Evolutionary conservation across 2,329 filamentous ascomycete genomes (phyloP).

Genomic region (Penicillium sp.): DNA sequence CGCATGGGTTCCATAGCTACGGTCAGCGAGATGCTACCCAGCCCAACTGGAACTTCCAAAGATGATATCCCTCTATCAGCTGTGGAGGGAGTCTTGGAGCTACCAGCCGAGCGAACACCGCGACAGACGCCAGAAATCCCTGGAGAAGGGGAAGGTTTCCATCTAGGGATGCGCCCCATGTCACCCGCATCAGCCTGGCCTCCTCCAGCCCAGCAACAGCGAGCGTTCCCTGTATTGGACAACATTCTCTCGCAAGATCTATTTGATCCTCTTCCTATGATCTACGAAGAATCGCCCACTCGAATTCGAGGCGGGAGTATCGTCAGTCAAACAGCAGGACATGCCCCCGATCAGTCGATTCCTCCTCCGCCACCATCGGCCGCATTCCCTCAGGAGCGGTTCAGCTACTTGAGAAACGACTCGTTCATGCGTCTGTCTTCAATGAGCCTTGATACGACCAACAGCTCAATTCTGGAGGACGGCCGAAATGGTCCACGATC

Average conservation of each 20-base stretch:
- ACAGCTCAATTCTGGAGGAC: slow-evolving; percentile 48
- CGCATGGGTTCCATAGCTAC: slow-evolving; percentile 42
- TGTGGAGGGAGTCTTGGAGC: slow-evolving; percentile 42
- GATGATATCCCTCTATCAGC: slow-evolving; percentile 43
- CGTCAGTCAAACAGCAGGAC: slow-evolving; percentile 41
- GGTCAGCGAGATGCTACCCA: slow-evolving; percentile 37
- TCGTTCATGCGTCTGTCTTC: slow-evolving; percentile 44
- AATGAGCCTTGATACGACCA: slow-evolving; percentile 46
- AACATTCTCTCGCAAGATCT: slow-evolving; percentile 27
- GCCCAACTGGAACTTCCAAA: slow-evolving; percentile 32
- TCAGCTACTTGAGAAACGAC: slow-evolving; percentile 44
- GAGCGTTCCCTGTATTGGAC: slow-evolving; percentile 35
- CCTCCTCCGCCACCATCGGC: slow-evolving; percentile 43
- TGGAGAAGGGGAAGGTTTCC: slow-evolving; percentile 29
- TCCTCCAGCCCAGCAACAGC: slow-evolving; percentile 33
- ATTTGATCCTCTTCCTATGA: slow-evolving; percentile 32
- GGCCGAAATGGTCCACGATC: slow-evolving; percentile 36
- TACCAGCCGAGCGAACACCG: slow-evolving; percentile 46
- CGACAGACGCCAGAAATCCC: slow-evolving; percentile 44
- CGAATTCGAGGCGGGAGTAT: slow-evolving; percentile 43
- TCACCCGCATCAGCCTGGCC: slow-evolving; percentile 42
- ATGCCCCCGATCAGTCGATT: slow-evolving; percentile 44
- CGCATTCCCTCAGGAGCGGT: slow-evolving; percentile 39
- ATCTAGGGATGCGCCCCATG: slow-evolving; percentile 36
- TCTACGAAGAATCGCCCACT: slow-evolving; percentile 32